Evolutionary conservation across 345 rosid species (phyloP).

Genomic region (Ceriops zippeliana): DNA sequence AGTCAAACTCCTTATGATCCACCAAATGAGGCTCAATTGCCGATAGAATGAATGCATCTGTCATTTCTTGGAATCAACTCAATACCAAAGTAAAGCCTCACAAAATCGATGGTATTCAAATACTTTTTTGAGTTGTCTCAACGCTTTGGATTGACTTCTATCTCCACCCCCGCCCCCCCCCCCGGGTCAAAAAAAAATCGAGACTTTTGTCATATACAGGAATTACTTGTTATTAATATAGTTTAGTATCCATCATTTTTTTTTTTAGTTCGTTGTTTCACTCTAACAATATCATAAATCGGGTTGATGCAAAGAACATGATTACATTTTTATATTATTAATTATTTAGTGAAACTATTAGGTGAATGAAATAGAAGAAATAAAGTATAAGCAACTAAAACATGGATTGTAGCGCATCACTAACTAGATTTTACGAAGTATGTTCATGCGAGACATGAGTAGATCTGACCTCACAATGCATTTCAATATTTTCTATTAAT

Average conservation of each 20-base stretch:
- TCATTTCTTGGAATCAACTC: too few species aligned
- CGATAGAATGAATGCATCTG: too few species aligned
- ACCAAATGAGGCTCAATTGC: too few species aligned
- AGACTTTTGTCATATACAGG: neutral
- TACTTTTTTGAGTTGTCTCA: neutral
- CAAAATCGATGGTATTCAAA: neutral
- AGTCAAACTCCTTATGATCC: too few species aligned
- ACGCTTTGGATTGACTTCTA: neutral
- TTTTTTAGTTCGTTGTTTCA: conserved; percentile 11
- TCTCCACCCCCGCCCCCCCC: neutral
- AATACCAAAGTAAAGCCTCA: neutral
- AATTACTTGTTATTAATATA: conserved; percentile 1
- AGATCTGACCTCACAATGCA: too few species aligned
- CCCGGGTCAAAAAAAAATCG: neutral
- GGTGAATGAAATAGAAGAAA: neutral
- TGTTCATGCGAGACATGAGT: neutral
- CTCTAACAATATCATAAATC: conserved; percentile 12
- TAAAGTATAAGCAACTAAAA: too few species aligned
- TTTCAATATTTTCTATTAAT: too few species aligned
- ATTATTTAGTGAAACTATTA: conserved; percentile 1
- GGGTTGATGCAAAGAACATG: conserved; percentile 12
- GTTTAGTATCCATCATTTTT: conserved; percentile 2
- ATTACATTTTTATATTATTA: conserved; percentile 17
- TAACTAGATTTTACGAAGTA: neutral
- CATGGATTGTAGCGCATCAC: neutral